Percentiles rank a stretch among this genome's conserved stretches.
These are phyloP conservation scores for Rhizopus sp. DNA, from an alignment of 371 early-diverging fungal genomes.

Conservation along the genomic window DNA sequence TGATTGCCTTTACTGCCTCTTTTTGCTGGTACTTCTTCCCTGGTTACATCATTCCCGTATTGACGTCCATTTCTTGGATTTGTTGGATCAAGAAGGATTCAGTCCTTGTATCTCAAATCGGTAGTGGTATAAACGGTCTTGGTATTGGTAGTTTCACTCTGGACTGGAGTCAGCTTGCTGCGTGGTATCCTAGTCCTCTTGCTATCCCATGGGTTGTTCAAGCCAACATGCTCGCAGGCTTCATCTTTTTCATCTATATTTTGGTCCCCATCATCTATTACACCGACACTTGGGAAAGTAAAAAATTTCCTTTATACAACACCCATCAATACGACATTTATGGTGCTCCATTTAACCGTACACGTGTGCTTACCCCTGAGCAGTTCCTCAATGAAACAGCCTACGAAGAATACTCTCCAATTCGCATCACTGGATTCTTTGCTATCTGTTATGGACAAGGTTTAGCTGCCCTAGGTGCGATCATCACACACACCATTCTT, in stretches of 20 bases:
- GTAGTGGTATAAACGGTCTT: constrained; percentile 55
- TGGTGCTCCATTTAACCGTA: constrained; percentile 52
- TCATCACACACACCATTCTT: constrained; percentile 66
- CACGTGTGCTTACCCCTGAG: constrained; percentile 57
- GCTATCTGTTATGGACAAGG: constrained; percentile 72
- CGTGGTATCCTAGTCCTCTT: constrained; percentile 45
- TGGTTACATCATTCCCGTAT: constrained; percentile 56
- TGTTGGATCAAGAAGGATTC: constrained; percentile 71
- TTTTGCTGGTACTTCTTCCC: constrained; percentile 57
- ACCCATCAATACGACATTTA: constrained; percentile 57
- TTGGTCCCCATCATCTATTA: constrained; percentile 69
- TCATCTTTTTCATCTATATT: constrained; percentile 69
- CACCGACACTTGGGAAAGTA: constrained; percentile 61
- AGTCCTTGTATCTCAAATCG: constrained; percentile 56
- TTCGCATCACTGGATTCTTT: constrained; percentile 77
- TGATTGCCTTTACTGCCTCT: constrained; percentile 54
- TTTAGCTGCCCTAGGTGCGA: constrained; percentile 65
- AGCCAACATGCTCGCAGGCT: constrained; percentile 65
- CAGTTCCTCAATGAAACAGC: constrained; percentile 60
- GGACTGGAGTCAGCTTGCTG: constrained; percentile 58
- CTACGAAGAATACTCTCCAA: constrained; percentile 68
- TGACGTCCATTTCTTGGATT: constrained; percentile 52
- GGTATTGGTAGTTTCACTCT: constrained; percentile 63
- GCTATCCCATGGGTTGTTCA: constrained; percentile 64
- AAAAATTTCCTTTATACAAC: constrained; percentile 63